These are phyloP conservation scores for Lignosus rhinocerotis DNA, from an alignment of 1,284 basidiomycete genomes.

Conservation along the genomic window DNA sequence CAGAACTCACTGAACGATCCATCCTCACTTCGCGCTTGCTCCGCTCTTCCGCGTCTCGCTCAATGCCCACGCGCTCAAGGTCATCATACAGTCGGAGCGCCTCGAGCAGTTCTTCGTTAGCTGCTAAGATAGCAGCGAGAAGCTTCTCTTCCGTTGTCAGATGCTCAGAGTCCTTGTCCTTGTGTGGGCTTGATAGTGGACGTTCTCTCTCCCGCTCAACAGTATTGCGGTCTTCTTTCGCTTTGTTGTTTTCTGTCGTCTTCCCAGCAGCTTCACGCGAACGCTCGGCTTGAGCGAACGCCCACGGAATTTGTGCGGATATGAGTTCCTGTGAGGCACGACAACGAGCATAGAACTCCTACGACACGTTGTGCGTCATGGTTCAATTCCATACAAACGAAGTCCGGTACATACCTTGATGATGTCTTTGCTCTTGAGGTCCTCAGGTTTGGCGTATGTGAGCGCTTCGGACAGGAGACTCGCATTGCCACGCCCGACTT, in stretches of 20 bases:
- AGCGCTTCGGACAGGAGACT: slow-evolving; percentile 64
- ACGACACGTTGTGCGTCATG: not conserved
- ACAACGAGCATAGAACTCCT: slow-evolving; percentile 79
- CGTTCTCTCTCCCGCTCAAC: slow-evolving; percentile 17
- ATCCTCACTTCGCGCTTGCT: slow-evolving; percentile 59
- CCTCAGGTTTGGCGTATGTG: slow-evolving; percentile 63
- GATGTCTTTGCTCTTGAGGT: slow-evolving; percentile 56
- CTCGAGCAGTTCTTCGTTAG: slow-evolving; percentile 57
- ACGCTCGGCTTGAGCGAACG: slow-evolving; percentile 69
- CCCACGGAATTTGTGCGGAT: slow-evolving; percentile 78
- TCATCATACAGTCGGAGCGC: slow-evolving; percentile 62
- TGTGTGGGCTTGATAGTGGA: slow-evolving; percentile 21
- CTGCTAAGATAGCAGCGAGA: slow-evolving; percentile 62
- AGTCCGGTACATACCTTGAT: slow-evolving; percentile 53
- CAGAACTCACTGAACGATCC: slow-evolving; percentile 50
- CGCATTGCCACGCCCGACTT: slow-evolving; percentile 73
- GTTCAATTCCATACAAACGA: not conserved
- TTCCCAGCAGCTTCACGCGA: slow-evolving; percentile 35
- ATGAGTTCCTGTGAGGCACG: slow-evolving; percentile 72
- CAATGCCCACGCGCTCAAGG: slow-evolving; percentile 62
- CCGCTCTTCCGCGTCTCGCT: slow-evolving; percentile 60
- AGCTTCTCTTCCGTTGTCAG: slow-evolving; percentile 61
- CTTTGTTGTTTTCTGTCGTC: slow-evolving; percentile 17
- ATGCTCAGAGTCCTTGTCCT: slow-evolving; percentile 39
- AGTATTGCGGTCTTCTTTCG: slow-evolving; percentile 19